Percentiles rank a stretch among this genome's conserved stretches.
Evolutionary conservation across 2,329 filamentous ascomycete species (phyloP).

Genomic region (Arachnomyces sp.): DNA sequence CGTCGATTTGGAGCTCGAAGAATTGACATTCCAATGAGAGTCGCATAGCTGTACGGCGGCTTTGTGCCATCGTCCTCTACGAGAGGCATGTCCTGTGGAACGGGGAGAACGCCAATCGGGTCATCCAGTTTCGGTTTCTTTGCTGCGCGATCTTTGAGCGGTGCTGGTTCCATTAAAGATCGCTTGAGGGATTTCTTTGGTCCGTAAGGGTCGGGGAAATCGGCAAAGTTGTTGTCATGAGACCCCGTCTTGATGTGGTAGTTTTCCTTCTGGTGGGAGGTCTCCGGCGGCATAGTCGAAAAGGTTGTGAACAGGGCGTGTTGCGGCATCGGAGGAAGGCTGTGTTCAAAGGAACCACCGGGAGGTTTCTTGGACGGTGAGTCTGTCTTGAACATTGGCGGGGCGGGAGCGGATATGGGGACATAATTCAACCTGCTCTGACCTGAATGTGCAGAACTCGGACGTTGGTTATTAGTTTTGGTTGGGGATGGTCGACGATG

Average conservation of each 20-base stretch:
- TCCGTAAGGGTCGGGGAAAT: slow-evolving; percentile 41
- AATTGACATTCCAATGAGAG: slow-evolving; percentile 94
- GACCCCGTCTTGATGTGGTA: slow-evolving; percentile 37
- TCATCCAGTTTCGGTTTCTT: slow-evolving; percentile 65
- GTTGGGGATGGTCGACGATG: slow-evolving; percentile 58
- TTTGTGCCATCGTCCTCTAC: slow-evolving; percentile 83
- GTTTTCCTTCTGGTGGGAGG: slow-evolving; percentile 38
- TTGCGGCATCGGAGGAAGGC: slow-evolving; percentile 30
- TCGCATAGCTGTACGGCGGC: slow-evolving; percentile 86
- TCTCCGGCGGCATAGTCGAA: slow-evolving; percentile 33
- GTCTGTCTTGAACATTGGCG: slow-evolving; percentile 39
- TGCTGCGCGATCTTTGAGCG: slow-evolving; percentile 59
- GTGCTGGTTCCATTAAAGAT: slow-evolving; percentile 62
- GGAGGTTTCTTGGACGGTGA: slow-evolving; percentile 40
- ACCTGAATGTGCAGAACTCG: slow-evolving; percentile 50
- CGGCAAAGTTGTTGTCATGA: slow-evolving; percentile 38
- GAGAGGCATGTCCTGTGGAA: slow-evolving; percentile 69
- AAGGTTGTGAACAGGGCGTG: slow-evolving; percentile 46
- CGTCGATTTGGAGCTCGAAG: slow-evolving; percentile 74
- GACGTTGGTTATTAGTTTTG: slow-evolving; percentile 50
- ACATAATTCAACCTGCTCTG: slow-evolving; percentile 55
- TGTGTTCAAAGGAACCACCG: slow-evolving; percentile 24
- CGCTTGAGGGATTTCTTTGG: slow-evolving; percentile 47
- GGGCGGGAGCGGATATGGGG: slow-evolving; percentile 46
- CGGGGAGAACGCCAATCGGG: slow-evolving; percentile 49